Conservation (phyloP, 768 basidiomycete genomes). For the Boletus coccyginus region DNA sequence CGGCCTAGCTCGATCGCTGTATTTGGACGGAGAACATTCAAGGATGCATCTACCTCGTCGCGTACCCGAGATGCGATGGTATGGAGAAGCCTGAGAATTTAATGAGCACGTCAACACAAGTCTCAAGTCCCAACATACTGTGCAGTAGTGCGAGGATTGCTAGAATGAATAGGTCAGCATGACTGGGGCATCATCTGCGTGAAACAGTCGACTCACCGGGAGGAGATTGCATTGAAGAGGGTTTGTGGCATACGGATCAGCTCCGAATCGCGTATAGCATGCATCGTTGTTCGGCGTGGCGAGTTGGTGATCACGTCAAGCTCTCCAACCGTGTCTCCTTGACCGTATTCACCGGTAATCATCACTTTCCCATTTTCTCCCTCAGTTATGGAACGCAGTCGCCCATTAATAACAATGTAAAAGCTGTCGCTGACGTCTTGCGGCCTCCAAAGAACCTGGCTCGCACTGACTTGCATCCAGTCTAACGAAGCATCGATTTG, state of each 20-base stretch:
- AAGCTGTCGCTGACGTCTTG: conserved; percentile 92
- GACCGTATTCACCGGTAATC: conserved; percentile 92
- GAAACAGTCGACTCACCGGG: conserved; percentile 47
- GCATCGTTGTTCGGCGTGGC: conserved; percentile 82
- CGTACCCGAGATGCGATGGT: conserved; percentile 93
- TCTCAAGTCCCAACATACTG: conserved; percentile 46
- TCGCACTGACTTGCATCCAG: conserved; percentile 97
- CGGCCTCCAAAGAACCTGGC: conserved; percentile 92
- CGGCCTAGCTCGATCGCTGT: conserved; percentile 60
- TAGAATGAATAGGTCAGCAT: conserved; percentile 25
- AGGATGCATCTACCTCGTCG: conserved; percentile 70
- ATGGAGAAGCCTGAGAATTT: conserved; percentile 55
- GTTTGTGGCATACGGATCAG: conserved; percentile 96
- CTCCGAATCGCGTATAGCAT: conserved; percentile 98
- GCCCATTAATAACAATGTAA: conserved; percentile 97
- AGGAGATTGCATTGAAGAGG: conserved; percentile 95
- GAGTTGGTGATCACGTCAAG: conserved; percentile 95
- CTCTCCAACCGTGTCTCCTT: conserved; percentile 96
- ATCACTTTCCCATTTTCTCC: conserved; percentile 71
- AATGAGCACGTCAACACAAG: not conserved
- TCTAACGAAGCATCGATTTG: conserved; percentile 97
- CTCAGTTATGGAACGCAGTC: conserved; percentile 86
- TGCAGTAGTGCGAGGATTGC: conserved; percentile 83
- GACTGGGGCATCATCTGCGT: not conserved
- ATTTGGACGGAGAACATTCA: conserved; percentile 48